Conservation (phyloP, 257 asterid species). For the Verbena officinalis region DNA sequence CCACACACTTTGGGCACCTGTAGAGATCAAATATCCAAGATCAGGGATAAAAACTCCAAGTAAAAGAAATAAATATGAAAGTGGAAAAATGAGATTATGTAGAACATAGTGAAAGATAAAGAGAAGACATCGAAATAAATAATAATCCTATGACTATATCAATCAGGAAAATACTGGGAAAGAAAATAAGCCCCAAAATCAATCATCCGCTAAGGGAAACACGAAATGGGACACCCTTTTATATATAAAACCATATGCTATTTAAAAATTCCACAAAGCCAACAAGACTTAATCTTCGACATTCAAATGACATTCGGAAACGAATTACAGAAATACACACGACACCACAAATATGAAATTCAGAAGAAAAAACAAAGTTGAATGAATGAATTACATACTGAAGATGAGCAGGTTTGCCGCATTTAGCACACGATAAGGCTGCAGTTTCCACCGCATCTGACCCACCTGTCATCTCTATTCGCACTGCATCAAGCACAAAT, state of each 20-base stretch:
- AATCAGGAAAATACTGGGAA: background rate
- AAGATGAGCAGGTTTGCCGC: constrained; percentile 85
- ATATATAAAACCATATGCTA: background rate
- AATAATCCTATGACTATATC: background rate
- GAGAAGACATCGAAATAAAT: no score
- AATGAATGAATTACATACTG: constrained; percentile 56
- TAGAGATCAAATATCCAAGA: constrained; percentile 14
- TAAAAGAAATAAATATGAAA: no score
- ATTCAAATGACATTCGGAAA: background rate
- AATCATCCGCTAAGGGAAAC: constrained; percentile 7
- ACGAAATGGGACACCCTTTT: background rate
- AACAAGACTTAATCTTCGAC: background rate
- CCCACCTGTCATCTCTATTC: constrained; percentile 59
- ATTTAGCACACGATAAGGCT: constrained; percentile 65
- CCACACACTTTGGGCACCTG: constrained; percentile 96
- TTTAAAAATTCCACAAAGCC: constrained; percentile 8
- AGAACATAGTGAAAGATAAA: no score
- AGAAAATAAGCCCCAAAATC: background rate
- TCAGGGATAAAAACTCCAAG: background rate
- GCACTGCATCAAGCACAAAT: constrained; percentile 34
- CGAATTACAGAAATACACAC: constrained; percentile 1
- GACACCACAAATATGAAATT: background rate
- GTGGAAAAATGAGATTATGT: no score
- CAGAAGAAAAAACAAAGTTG: background rate
- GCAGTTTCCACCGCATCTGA: constrained; percentile 58